A percentile compares a stretch with the other conserved stretches of the same genome.
phyloP scores from a whole-genome alignment of 345 rosid species.

The Ceriops decandra region DNA sequence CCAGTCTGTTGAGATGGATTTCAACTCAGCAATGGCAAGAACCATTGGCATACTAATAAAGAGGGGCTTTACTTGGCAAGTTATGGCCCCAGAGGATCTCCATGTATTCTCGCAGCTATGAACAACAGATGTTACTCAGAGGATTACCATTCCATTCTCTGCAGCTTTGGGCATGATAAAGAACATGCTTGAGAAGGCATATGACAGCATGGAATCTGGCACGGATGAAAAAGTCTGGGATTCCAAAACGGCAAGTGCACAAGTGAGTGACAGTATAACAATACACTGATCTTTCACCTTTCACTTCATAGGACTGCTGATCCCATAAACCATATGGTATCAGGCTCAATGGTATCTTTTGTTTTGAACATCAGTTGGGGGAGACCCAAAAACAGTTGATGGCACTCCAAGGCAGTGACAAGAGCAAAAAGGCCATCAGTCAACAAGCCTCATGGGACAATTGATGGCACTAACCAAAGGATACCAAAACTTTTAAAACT shows the following conservation, averaged over 20 bases:
- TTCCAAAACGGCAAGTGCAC: conserved; percentile 58
- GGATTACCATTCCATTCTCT: conserved; percentile 74
- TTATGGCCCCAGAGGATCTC: conserved; percentile 98
- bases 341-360: conserved; percentile 81
- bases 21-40: conserved; percentile 90
- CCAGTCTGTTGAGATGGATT: conserved; percentile 79
- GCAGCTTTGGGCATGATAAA: conserved; percentile 78
- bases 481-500: no score
- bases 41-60: conserved; percentile 78
- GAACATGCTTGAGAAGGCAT: conserved; percentile 82
- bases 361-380: conserved; percentile 54
- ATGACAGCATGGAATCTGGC: conserved; percentile 66
- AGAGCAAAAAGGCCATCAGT: no score
- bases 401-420: no score
- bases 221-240: conserved; percentile 67
- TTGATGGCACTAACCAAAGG: no score
- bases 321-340: conserved; percentile 89
- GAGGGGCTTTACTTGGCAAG: conserved; percentile 92
- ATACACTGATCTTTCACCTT: conserved; percentile 71
- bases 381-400: no score
- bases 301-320: conserved; percentile 84
- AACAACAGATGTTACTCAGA: conserved; percentile 72
- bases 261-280: conserved; percentile 70
- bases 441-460: no score
- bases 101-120: conserved; percentile 92